Base-by-base conservation (phyloP, 768 basidiomycete genomes). In the Cantharellus cinnabarinus region DNA sequence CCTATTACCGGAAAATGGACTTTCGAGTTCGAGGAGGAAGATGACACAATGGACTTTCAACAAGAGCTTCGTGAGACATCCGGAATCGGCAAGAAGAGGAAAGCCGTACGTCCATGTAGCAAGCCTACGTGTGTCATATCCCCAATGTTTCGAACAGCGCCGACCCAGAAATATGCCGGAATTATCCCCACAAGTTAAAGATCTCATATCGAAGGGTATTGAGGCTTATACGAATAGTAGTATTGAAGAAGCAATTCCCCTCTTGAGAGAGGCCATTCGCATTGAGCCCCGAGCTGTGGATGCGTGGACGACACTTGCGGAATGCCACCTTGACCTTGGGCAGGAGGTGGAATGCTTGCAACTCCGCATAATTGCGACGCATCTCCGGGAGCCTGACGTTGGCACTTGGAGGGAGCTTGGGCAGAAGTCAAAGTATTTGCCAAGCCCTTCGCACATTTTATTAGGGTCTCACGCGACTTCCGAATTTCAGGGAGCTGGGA, bases 231-330 rank as follows among this genome's bases (percentile, higher is more conserved):
- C 93, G 56, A 79, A 83, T 64, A 78, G 73, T 61, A 70, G 88
- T 59, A 71, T 81, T 4, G 70, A 74, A 2, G 76, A 83, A 63
- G 83, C 89, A 0, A 80, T 89, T 41, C 77, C 80, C 20, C 76
- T 83, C 35, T 86, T 91, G 79, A 82, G 84, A 67, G 89, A 98
- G 66, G 87, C 95, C 63, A 89, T 99, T 58, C 80, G 89, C 4
- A 88, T 91, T 59, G 94, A 99, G 67, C 89, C 93, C 2, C 79
- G 85, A 15, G 85, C 89, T 2, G 74, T 77, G 0, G 71, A 79
- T 2, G 86, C 90, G 1, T 99, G 93, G 93, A 79, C 81, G 4
- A 87, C 90, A 0, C 77, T 97, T 3, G 89, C 86, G 2, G 79
- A 83, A 63, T 88, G 87, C 65, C 84, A 89, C 66, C 76, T 79